Evolutionary conservation across 2,329 filamentous ascomycete genomes (phyloP).

Genomic region (Davidsoniella virescens): DNA sequence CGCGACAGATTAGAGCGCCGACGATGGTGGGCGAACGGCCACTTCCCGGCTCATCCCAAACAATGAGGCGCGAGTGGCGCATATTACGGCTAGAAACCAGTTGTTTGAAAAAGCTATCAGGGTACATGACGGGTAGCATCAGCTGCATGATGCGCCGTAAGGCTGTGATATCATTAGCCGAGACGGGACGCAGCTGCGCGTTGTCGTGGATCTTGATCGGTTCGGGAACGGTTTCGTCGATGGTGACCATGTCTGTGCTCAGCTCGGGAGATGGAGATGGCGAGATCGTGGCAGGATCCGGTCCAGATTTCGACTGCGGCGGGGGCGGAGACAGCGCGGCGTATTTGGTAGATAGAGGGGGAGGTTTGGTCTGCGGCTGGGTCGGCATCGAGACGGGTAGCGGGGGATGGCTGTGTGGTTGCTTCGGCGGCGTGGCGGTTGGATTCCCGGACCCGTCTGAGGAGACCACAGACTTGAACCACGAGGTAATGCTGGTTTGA

Average conservation of each 20-base stretch:
- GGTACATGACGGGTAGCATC: conserved; percentile 46
- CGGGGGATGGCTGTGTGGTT: not conserved
- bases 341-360: conserved; percentile 15
- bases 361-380: conserved; percentile 9
- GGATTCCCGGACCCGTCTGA: conserved; percentile 17
- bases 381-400: conserved; percentile 12
- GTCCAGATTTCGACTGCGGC: conserved; percentile 14
- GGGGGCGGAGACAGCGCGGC: conserved; percentile 14
- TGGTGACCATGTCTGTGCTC: conserved; percentile 5
- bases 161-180: conserved; percentile 35
- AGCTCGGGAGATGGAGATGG: conserved; percentile 8
- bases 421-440: conserved; percentile 14
- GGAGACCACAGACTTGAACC: conserved; percentile 32
- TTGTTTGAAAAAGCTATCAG: conserved; percentile 45
- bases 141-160: conserved; percentile 49
- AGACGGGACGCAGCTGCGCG: conserved; percentile 36
- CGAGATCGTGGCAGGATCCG: conserved; percentile 10
- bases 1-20: conserved; percentile 45
- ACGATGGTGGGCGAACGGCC: conserved; percentile 30
- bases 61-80: conserved; percentile 43
- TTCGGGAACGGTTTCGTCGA: conserved; percentile 16
- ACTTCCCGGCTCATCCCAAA: conserved; percentile 31
- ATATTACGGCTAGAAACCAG: conserved; percentile 32
- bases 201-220: conserved; percentile 26
- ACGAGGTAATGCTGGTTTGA: conserved; percentile 45